Percentiles rank a stretch among this genome's conserved stretches.
These are phyloP conservation scores for Melampsora larici-populina DNA, from an alignment of 1,284 basidiomycete genomes.

Conservation along the genomic window DNA sequence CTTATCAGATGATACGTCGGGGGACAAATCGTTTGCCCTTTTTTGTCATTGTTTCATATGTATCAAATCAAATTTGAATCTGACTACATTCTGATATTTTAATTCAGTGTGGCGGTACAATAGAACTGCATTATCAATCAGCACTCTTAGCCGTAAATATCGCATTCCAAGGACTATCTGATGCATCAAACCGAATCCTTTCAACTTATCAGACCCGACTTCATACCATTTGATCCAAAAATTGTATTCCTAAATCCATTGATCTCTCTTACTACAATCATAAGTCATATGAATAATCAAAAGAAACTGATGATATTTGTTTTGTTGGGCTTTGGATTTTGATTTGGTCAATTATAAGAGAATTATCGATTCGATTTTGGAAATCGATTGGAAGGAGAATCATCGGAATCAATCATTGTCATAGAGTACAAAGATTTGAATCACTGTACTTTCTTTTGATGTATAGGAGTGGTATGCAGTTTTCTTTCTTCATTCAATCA, in stretches of 20 bases:
- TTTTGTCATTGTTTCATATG: no score
- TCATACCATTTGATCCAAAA: constrained; percentile 10
- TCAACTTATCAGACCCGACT: constrained; percentile 12
- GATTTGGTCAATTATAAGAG: constrained; percentile 27
- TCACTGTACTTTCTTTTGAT: constrained; percentile 31
- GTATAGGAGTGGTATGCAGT: constrained; percentile 29
- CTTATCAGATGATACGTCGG: no score
- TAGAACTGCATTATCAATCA: constrained; percentile 35
- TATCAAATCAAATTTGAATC: no score
- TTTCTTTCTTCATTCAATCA: not conserved
- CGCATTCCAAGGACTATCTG: constrained; percentile 16
- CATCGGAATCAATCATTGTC: not conserved
- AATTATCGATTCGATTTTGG: constrained; percentile 26
- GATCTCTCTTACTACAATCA: constrained; percentile 38
- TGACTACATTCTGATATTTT: not conserved
- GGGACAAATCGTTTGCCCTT: no score
- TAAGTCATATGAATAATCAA: constrained; percentile 14
- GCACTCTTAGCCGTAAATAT: constrained; percentile 25
- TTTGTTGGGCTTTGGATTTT: constrained; percentile 35
- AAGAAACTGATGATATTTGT: constrained; percentile 38
- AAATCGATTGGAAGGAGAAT: constrained; percentile 10
- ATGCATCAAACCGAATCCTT: not conserved
- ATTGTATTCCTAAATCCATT: constrained; percentile 24
- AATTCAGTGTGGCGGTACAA: not conserved
- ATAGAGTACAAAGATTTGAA: constrained; percentile 24